These are phyloP conservation scores for Taiozyma sp. DNA, from an alignment of 1,139 yeast species.

Conservation along the genomic window DNA sequence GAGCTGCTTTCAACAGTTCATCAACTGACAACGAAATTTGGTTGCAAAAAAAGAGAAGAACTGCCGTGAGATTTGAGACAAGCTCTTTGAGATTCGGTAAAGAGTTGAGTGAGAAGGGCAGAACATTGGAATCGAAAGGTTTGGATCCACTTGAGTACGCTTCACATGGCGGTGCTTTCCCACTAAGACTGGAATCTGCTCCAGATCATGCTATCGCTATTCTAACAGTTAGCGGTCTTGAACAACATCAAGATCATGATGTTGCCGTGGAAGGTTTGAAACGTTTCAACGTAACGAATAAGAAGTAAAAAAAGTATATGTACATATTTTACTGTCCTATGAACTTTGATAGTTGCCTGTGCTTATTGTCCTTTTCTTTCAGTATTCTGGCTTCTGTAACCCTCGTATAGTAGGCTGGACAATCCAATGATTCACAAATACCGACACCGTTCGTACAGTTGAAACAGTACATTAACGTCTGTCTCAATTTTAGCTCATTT, in stretches of 20 bases:
- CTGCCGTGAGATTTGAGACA: conserved; percentile 36
- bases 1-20: conserved; percentile 32
- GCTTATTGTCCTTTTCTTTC: conserved; percentile 8
- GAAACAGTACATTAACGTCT: conserved; percentile 26
- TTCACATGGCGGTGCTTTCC: conserved; percentile 45
- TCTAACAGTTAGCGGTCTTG: conserved; percentile 44
- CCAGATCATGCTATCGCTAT: conserved; percentile 37
- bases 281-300: neutral
- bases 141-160: conserved; percentile 36
- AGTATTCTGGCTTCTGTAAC: conserved; percentile 23
- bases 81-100: conserved; percentile 41
- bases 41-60: conserved; percentile 39
- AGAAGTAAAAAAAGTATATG: neutral
- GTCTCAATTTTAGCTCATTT: conserved; percentile 19
- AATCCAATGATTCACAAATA: conserved; percentile 33
- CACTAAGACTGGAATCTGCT: conserved; percentile 32
- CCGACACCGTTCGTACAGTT: conserved; percentile 23
- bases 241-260: conserved; percentile 43
- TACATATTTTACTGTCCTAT: conserved; percentile 9
- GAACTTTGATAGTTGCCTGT: conserved; percentile 2
- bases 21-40: conserved; percentile 41
- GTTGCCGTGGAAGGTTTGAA: conserved; percentile 24
- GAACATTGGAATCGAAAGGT: conserved; percentile 30
- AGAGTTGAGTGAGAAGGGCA: conserved; percentile 30
- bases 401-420: conserved; percentile 33